Conservation (phyloP, 2,329 filamentous ascomycete species). For the Exserohilum rostratum region DNA sequence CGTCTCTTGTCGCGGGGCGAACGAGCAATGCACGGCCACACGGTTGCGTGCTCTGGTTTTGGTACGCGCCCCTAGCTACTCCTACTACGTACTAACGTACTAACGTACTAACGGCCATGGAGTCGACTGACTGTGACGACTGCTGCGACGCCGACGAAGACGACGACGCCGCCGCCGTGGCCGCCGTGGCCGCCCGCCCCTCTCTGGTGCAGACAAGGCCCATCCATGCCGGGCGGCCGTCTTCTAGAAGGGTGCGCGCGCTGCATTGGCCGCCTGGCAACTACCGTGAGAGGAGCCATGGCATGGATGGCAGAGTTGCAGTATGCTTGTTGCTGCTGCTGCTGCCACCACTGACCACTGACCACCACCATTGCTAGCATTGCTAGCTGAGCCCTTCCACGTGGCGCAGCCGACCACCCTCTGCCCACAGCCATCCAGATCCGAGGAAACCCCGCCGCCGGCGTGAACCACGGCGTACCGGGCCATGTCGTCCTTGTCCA, state of each 20-base stretch:
- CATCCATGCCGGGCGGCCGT: slow-evolving; percentile 2
- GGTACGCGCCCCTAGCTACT: slow-evolving; percentile 5
- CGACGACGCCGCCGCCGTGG: slow-evolving; percentile 7
- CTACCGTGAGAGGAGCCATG: neutral
- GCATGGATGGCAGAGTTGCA: no score
- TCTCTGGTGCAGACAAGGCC: neutral
- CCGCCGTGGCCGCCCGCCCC: slow-evolving; percentile 2
- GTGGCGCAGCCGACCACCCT: slow-evolving; percentile 8
- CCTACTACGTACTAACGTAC: no score
- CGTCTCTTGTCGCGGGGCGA: neutral
- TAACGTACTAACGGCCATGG: neutral
- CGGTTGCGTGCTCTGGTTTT: slow-evolving; percentile 4
- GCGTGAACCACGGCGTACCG: no score
- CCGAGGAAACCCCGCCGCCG: slow-evolving; percentile 3
- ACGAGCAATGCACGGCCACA: slow-evolving; percentile 14
- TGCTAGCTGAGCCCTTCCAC: neutral
- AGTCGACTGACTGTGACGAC: slow-evolving; percentile 4
- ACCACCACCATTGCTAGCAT: no score
- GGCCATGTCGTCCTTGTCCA: neutral
- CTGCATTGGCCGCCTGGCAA: slow-evolving; percentile 1
- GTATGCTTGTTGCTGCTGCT: no score
- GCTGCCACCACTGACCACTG: no score
- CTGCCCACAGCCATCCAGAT: neutral
- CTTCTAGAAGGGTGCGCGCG: slow-evolving; percentile 11
- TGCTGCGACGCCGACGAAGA: no score